Evolutionary conservation across 2,329 filamentous ascomycete genomes (phyloP).

Genomic region (Arthrobotrys musiformis): DNA sequence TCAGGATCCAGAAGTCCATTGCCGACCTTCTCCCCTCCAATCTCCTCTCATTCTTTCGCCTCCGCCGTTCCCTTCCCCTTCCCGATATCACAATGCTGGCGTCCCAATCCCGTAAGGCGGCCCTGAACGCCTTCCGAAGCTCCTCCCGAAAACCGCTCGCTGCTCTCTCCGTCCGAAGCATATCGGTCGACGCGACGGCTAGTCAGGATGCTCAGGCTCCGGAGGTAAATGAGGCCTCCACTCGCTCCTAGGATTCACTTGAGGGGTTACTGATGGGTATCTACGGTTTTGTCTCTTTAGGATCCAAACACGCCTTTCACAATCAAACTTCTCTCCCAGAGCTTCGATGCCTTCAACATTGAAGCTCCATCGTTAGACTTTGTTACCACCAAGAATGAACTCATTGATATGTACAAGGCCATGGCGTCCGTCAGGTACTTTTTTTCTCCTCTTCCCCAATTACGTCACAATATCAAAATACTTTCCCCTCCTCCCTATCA

Average conservation of each 20-base stretch:
- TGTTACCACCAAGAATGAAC: slow-evolving; percentile 93
- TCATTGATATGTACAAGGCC: slow-evolving; percentile 99
- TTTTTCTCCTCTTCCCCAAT: slow-evolving; percentile 11
- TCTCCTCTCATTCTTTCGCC: slow-evolving; percentile 1
- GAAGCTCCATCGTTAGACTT: slow-evolving; percentile 94
- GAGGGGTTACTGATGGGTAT: not conserved
- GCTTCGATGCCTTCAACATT: slow-evolving; percentile 99
- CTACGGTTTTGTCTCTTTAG: slow-evolving; percentile 65
- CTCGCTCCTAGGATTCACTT: not conserved
- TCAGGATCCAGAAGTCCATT: not conserved
- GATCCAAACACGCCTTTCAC: slow-evolving; percentile 94
- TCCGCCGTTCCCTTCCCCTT: not conserved
- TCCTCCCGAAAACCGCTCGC: slow-evolving; percentile 50
- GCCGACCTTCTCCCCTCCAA: slow-evolving; percentile 5
- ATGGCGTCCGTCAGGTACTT: slow-evolving; percentile 93
- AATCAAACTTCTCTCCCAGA: slow-evolving; percentile 94
- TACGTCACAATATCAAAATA: not conserved
- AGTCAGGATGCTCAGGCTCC: slow-evolving; percentile 27
- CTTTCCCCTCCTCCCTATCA: not conserved
- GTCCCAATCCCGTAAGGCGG: slow-evolving; percentile 49
- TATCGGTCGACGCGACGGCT: slow-evolving; percentile 33
- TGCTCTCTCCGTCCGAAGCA: slow-evolving; percentile 18
- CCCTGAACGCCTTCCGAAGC: slow-evolving; percentile 46
- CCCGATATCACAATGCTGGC: slow-evolving; percentile 48
- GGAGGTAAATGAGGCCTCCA: not conserved